phyloP scores from a whole-genome alignment of 106 monocot species.

The Agapanthus africanus region DNA sequence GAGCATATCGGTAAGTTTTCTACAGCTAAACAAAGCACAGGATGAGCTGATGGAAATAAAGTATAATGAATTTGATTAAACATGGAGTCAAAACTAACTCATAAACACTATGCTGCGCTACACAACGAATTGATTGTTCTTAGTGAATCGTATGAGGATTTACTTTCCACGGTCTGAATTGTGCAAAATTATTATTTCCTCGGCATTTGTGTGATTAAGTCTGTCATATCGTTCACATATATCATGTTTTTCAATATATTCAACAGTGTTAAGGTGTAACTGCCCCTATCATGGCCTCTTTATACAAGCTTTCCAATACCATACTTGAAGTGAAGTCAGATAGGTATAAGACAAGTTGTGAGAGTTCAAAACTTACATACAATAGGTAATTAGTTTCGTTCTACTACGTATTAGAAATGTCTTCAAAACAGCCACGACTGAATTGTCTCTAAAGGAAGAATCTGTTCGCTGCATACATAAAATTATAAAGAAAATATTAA shows the following conservation, averaged over 20 bases:
- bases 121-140: background rate
- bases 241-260: background rate
- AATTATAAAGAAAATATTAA: background rate
- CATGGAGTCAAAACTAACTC: background rate
- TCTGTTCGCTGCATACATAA: background rate
- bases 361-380: background rate
- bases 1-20: background rate
- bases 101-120: no score
- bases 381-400: background rate
- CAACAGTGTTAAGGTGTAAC: background rate
- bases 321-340: background rate
- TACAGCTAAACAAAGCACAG: background rate
- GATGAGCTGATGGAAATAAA: background rate
- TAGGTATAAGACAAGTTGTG: background rate
- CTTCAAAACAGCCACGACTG: background rate
- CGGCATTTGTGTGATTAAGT: background rate
- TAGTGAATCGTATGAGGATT: background rate
- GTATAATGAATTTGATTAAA: background rate
- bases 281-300: background rate
- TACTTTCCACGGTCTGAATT: background rate
- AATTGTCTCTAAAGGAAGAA: background rate
- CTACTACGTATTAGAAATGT: background rate
- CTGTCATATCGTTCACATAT: background rate
- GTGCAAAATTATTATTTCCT: background rate
- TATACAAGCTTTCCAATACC: background rate